These are phyloP conservation scores for Favolaschia claudopus DNA, from an alignment of 768 basidiomycete species.

Conservation along the genomic window DNA sequence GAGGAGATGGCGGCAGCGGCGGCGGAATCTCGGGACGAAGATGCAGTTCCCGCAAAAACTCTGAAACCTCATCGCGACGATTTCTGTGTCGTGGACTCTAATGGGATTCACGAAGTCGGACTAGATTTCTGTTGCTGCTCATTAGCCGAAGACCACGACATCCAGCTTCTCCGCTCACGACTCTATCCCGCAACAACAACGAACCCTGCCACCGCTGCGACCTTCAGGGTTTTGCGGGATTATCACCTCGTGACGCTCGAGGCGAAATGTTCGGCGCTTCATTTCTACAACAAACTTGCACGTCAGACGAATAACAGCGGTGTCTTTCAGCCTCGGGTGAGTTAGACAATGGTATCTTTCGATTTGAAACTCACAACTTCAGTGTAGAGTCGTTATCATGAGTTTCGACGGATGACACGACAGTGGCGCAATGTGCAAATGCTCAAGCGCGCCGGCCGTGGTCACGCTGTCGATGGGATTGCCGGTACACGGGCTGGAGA, in stretches of 20 bases:
- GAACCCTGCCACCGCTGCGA: conserved; percentile 38
- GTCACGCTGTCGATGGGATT: neutral
- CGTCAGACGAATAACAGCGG: conserved; percentile 40
- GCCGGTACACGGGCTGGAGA: conserved; percentile 5
- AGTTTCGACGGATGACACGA: conserved; percentile 10
- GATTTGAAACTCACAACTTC: neutral
- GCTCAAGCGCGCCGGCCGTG: conserved; percentile 21
- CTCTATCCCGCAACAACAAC: conserved; percentile 38
- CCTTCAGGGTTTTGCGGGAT: conserved; percentile 34
- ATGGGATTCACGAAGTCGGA: conserved; percentile 33
- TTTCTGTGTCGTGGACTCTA: conserved; percentile 33
- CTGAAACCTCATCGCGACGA: neutral
- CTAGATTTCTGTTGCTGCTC: conserved; percentile 41
- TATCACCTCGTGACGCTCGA: conserved; percentile 42
- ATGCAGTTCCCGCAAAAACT: no score
- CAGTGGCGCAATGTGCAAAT: conserved; percentile 20
- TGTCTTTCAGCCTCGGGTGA: conserved; percentile 10
- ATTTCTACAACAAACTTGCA: conserved; percentile 37
- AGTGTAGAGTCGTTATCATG: conserved; percentile 23
- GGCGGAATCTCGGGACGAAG: conserved; percentile 24
- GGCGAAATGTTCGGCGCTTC: conserved; percentile 38
- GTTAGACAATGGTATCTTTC: conserved; percentile 2
- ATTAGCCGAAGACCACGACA: conserved; percentile 25
- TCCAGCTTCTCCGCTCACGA: conserved; percentile 40
- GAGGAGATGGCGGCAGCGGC: neutral